phyloP scores from a whole-genome alignment of 768 basidiomycete genomes.

The Tylopilus rubrobrunneus region DNA sequence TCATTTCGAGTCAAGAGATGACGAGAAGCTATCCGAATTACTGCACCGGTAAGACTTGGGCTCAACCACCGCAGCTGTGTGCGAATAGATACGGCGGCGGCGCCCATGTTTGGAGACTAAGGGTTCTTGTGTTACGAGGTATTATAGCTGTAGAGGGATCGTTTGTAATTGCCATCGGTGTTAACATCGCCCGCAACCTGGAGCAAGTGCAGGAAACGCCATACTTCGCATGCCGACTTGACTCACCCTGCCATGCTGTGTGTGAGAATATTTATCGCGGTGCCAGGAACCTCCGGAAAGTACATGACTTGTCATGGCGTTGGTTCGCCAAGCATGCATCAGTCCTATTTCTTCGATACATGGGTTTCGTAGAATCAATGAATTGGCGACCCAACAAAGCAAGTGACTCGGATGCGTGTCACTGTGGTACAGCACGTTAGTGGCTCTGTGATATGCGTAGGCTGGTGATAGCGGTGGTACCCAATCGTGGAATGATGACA shows the following conservation, averaged over 20 bases:
- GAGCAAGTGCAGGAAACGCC: constrained; percentile 21
- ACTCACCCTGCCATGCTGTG: constrained; percentile 25
- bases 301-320: neutral
- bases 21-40: constrained; percentile 13
- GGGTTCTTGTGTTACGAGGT: constrained; percentile 1
- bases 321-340: neutral
- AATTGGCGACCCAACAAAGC: neutral
- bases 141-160: constrained; percentile 16
- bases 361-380: neutral
- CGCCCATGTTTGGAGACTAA: constrained; percentile 17
- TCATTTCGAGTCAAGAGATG: constrained; percentile 25
- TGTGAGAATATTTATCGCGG: constrained; percentile 23
- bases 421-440: constrained; percentile 7
- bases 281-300: constrained; percentile 8
- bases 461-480: constrained; percentile 1
- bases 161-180: constrained; percentile 20
- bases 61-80: constrained; percentile 20
- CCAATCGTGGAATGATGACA: neutral
- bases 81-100: constrained; percentile 3
- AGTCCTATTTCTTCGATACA: neutral
- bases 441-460: neutral
- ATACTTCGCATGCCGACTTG: constrained; percentile 21
- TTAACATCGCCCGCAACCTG: constrained; percentile 16
- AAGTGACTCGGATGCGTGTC: neutral
- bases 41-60: constrained; percentile 6